Base-by-base conservation (phyloP, 306 rosid species). In the Cyamopsis tetragonoloba region DNA sequence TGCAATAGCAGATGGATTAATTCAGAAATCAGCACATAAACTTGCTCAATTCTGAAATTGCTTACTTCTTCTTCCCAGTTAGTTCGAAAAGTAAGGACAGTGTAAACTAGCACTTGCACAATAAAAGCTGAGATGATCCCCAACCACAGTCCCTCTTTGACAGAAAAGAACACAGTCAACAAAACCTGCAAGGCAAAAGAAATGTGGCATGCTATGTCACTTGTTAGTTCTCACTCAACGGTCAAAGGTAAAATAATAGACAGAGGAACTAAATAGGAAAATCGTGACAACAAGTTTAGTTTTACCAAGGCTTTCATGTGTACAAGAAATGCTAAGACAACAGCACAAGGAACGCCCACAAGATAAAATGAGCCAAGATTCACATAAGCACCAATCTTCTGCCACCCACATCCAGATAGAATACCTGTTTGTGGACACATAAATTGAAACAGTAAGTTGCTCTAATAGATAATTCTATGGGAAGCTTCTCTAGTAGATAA, bases 51-150 rank as follows among this genome's bases (percentile, higher is more conserved):
- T 46, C 13, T 26, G 43, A 49, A 51, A 66, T 30, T 38, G 20
- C 74, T 35, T 71, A 84, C 96, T 66, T 84, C 76, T 73, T 86
- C 76, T 32, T 82, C 86, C 91, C 93, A 88, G 28, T 84, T 74
- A 14, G 88, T 82, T n/a, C 80, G 79, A 43, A 84, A 61, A 26
- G 83, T 66, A 17, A 86, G 59, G 19, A 34, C 65, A 7, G 53
- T 38, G 63, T 84, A 88, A 60, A 81, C 68, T 11, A 58, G 34
- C n/a, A 76, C 77, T 79, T 86, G 97, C 27, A 91, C 81, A 39
- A 30, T 0, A 19, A 91, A 85, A 19, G 91, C 97, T 4, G 78
- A 81, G 54, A 91, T 76, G 72, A 84, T 81, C 19, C 97, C 96
- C 50, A 77, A 62, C 97, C 97, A 88, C 17, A 88, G 75, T 18